Base-by-base conservation (phyloP, 1,139 yeast species). In the Geotrichum europaeum region DNA sequence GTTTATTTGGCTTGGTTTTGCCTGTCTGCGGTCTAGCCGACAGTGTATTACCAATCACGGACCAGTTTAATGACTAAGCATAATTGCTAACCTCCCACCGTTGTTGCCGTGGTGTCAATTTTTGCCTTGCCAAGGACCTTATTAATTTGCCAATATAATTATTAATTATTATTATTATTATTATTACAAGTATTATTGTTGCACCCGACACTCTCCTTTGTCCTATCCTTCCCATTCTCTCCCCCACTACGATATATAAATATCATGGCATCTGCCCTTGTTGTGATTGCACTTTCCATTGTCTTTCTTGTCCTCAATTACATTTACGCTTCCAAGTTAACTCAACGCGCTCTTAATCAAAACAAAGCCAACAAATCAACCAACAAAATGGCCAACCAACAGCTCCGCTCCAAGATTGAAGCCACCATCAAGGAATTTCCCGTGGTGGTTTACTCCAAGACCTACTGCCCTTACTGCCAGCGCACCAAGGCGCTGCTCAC, bases 401-500 rank as follows among this genome's bases (percentile, higher is more conserved):
- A 36, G 2, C 50, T 53, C 25, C 36, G 55, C 49, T 34, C 49
- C 5, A 60, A 60, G 51, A 54, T 53, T 20, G 50, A 62, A 25
- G 50, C 51, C 43, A 51, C 54, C 34, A 60, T 62, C 24, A 40
- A 51, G 51, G 47, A 56, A 20, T 32, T 36, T 15, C 49, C 56
- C 24, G 63, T 62, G 18, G 60, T 62, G 34, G 59, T 62, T 9
- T 62, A 62, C 34, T 58, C 61, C 45, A 62, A 62, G 55, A 36
- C 61, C 25, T 56, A 56, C 59, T 62, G 64, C 56, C 63, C 63
- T 43, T 70, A 72, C 69, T 73, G 76, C 68, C 61, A 56, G 30
- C 69, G 69, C 28, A 67, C 75, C 58, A 71, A 70, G 66, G 45
- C 64, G 55, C 60, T 73, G 45, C 63, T 72, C 40, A 57, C 63